Percentiles rank a stretch among this genome's conserved stretches.
These are phyloP conservation scores for Cryptococcus wingfieldii DNA, from an alignment of 1,284 basidiomycete species.

Conservation along the genomic window DNA sequence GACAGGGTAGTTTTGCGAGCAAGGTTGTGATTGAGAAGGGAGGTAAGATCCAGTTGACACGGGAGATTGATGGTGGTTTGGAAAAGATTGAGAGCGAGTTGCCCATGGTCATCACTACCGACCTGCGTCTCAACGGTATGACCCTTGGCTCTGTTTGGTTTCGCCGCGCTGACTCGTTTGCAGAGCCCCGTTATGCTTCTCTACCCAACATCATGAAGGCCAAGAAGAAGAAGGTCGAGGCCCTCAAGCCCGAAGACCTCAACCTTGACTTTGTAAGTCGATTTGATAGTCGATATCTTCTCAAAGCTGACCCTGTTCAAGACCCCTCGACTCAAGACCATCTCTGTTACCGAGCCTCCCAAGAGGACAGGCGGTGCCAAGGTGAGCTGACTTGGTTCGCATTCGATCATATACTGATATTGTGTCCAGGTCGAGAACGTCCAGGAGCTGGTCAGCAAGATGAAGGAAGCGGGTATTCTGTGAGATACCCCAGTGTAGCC, in stretches of 20 bases:
- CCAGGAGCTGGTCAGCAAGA: slow-evolving; percentile 82
- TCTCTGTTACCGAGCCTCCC: slow-evolving; percentile 88
- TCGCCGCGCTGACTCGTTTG: slow-evolving; percentile 42
- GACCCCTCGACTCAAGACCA: slow-evolving; percentile 72
- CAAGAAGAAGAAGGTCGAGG: slow-evolving; percentile 96
- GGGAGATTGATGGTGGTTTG: slow-evolving; percentile 93
- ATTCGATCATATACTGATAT: neutral
- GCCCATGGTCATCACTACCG: slow-evolving; percentile 88
- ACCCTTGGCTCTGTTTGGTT: neutral
- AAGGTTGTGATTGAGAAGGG: slow-evolving; percentile 73
- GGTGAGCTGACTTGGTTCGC: slow-evolving; percentile 50
- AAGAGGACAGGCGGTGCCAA: slow-evolving; percentile 88
- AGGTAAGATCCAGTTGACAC: slow-evolving; percentile 68
- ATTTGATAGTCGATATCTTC: neutral
- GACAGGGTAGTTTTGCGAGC: slow-evolving; percentile 92
- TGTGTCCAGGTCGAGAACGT: slow-evolving; percentile 66
- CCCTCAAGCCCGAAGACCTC: slow-evolving; percentile 73
- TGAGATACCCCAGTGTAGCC: slow-evolving; percentile 18
- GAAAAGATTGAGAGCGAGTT: slow-evolving; percentile 77
- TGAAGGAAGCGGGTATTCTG: slow-evolving; percentile 81
- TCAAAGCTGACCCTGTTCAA: slow-evolving; percentile 9
- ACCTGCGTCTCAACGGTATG: slow-evolving; percentile 60
- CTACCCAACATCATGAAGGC: slow-evolving; percentile 97
- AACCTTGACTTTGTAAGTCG: slow-evolving; percentile 52
- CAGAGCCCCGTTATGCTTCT: slow-evolving; percentile 90